Conservation (phyloP, 805 yeast genomes). For the Yamadazyma kitorensis region DNA sequence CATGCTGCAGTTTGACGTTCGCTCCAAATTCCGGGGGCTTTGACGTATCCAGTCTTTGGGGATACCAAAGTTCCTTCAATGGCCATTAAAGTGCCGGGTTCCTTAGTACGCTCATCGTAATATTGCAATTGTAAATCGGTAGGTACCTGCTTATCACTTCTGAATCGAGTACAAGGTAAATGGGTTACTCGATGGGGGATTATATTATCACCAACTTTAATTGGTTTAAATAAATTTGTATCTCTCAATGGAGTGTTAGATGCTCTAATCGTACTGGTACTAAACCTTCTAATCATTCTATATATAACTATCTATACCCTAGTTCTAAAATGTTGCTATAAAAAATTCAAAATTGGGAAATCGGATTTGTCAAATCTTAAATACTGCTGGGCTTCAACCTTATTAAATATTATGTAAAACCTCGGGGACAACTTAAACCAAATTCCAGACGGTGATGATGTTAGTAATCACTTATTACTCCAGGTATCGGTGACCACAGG, state of each 20-base stretch:
- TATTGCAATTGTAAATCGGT: slow-evolving; percentile 25
- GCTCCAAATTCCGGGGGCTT: slow-evolving; percentile 49
- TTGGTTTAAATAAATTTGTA: slow-evolving; percentile 22
- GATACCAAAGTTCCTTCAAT: slow-evolving; percentile 34
- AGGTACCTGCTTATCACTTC: slow-evolving; percentile 22
- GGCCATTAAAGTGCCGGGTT: slow-evolving; percentile 27
- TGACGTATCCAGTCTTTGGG: slow-evolving; percentile 34
- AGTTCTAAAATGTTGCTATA: no score
- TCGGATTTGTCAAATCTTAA: no score
- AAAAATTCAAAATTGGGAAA: no score
- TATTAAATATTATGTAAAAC: no score
- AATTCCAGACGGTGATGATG: no score
- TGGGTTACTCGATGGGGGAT: slow-evolving; percentile 18
- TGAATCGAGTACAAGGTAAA: slow-evolving; percentile 24
- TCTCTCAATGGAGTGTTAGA: background rate
- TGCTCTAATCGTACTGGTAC: background rate
- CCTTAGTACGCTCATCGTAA: slow-evolving; percentile 27
- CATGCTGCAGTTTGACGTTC: slow-evolving; percentile 49
- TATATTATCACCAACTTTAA: slow-evolving; percentile 28
- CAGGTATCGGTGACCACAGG: no score
- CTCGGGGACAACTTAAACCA: no score
- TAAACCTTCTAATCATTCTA: background rate
- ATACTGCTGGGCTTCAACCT: no score
- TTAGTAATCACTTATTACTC: no score
- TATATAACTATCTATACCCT: no score